Evolutionary conservation across 208 protist species (phyloP).

Genomic region (Leishmania guyanensis): DNA sequence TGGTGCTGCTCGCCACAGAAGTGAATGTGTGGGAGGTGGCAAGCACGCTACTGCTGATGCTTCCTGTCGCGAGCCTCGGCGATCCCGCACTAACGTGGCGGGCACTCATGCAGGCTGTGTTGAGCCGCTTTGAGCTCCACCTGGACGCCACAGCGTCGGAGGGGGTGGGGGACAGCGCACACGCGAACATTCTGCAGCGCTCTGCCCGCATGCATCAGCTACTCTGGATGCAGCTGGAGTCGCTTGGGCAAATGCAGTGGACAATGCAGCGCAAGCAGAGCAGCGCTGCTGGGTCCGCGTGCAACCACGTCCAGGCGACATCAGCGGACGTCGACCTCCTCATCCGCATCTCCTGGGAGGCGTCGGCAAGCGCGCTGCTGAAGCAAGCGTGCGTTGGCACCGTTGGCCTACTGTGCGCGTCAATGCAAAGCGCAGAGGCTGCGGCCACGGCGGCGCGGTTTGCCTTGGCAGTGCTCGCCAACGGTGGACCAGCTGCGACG

Average conservation of each 20-base stretch:
- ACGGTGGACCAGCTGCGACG: conserved; percentile 16
- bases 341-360: conserved; percentile 65
- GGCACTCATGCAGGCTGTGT: conserved; percentile 49
- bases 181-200: conserved; percentile 25
- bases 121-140: conserved; percentile 43
- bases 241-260: conserved; percentile 73
- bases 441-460: conserved; percentile 49
- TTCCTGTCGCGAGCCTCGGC: conserved; percentile 54
- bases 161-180: not conserved
- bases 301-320: conserved; percentile 47
- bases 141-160: conserved; percentile 20
- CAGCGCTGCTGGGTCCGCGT: conserved; percentile 16
- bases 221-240: conserved; percentile 73
- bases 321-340: conserved; percentile 64
- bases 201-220: conserved; percentile 55
- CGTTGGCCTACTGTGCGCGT: conserved; percentile 48
- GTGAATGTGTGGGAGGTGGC: conserved; percentile 70
- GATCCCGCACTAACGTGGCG: conserved; percentile 60
- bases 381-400: conserved; percentile 57
- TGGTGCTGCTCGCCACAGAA: conserved; percentile 65
- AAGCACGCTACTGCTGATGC: conserved; percentile 74
- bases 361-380: conserved; percentile 39
- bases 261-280: conserved; percentile 78
- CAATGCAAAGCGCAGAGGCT: conserved; percentile 41
- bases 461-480: conserved; percentile 37